phyloP scores from a whole-genome alignment of 164 flowering plant species.

The Umbilicus rupestris region DNA sequence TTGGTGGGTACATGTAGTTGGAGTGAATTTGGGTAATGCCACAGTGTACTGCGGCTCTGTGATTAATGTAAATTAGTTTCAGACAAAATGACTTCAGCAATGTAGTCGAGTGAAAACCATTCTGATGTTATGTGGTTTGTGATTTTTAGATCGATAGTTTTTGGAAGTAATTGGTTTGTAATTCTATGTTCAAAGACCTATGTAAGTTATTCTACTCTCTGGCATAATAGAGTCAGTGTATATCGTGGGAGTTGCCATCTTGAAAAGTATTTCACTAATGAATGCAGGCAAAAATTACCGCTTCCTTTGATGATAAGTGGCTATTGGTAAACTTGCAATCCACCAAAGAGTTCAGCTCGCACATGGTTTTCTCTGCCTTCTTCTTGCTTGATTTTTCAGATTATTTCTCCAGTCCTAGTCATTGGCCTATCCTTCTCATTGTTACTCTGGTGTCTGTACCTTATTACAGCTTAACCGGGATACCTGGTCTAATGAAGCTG shows the following conservation, averaged over 20 bases:
- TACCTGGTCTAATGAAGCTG: conserved; percentile 98
- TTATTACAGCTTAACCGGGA: conserved; percentile 81
- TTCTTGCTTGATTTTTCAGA: not conserved
- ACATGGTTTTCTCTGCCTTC: conserved; percentile 43
- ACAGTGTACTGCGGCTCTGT: not conserved
- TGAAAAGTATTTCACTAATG: not conserved
- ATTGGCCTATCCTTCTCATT: not conserved
- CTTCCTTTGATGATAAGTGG: conserved; percentile 70
- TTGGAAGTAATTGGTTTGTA: too few relatives aligned
- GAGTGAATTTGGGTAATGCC: not conserved
- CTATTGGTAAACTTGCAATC: conserved; percentile 87
- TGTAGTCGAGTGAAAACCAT: not conserved
- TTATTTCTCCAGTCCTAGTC: not conserved
- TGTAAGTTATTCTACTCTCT: not conserved
- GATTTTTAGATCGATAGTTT: not conserved
- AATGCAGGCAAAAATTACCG: conserved; percentile 77
- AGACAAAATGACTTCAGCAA: not conserved
- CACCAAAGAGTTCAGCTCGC: conserved; percentile 88
- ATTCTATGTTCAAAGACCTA: not conserved
- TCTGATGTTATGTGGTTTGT: not conserved
- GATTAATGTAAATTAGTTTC: not conserved
- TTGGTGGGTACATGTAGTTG: not conserved
- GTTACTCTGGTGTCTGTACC: conserved; percentile 9
- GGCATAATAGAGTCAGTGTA: not conserved
- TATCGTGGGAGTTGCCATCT: not conserved